Percentiles rank a stretch among this genome's conserved stretches.
These are phyloP conservation scores for Stagonosporopsis vannaccii DNA, from an alignment of 2,329 filamentous ascomycete genomes.

Conservation along the genomic window DNA sequence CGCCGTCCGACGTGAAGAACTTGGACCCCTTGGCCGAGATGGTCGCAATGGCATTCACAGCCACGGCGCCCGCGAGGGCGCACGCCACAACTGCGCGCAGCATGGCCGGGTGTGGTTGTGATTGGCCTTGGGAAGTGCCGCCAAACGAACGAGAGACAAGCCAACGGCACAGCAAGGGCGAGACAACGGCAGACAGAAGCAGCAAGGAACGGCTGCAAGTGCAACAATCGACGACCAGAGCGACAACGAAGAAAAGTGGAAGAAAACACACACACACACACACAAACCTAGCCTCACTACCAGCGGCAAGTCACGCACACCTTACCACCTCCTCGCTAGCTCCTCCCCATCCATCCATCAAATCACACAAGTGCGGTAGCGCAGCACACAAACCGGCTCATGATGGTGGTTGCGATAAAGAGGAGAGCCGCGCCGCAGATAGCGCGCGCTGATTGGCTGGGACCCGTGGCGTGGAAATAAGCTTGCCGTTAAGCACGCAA, in stretches of 20 bases:
- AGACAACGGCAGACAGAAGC: slow-evolving; percentile 1
- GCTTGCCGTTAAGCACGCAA: slow-evolving; percentile 15
- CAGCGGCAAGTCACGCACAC: neutral
- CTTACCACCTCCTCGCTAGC: slow-evolving; percentile 10
- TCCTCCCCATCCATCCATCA: neutral
- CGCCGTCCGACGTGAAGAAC: slow-evolving; percentile 82
- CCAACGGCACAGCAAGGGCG: too few species aligned
- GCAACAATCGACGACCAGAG: neutral
- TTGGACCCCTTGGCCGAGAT: slow-evolving; percentile 76
- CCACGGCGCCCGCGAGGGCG: slow-evolving; percentile 38
- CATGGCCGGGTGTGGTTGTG: slow-evolving; percentile 21
- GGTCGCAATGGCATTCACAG: slow-evolving; percentile 59
- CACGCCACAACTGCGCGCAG: slow-evolving; percentile 25
- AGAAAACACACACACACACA: neutral
- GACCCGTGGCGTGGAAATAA: slow-evolving; percentile 1
- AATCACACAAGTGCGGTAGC: slow-evolving; percentile 2
- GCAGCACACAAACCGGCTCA: slow-evolving; percentile 11
- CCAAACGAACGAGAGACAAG: slow-evolving; percentile 1
- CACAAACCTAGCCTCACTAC: slow-evolving; percentile 3
- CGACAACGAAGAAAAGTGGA: neutral
- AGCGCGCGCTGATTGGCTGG: neutral
- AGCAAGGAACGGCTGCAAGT: neutral
- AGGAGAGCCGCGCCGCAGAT: slow-evolving; percentile 10
- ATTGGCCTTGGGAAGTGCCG: neutral
- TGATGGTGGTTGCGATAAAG: slow-evolving; percentile 20